These are phyloP conservation scores for Mortierella sp. DNA, from an alignment of 371 early-diverging fungal genomes.

Conservation along the genomic window DNA sequence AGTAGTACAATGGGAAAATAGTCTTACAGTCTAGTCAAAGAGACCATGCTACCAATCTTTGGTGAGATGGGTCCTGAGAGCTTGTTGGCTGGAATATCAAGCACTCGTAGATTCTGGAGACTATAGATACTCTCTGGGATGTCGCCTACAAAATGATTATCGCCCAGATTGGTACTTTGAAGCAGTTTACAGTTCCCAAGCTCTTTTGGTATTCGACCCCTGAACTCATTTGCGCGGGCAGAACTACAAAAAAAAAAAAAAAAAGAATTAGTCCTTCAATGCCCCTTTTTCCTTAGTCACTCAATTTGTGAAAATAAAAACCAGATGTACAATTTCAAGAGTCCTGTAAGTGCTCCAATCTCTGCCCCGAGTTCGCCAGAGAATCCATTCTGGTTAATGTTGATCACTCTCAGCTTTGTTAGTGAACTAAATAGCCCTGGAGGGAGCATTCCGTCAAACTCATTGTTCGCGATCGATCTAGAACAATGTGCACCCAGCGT, in stretches of 20 bases:
- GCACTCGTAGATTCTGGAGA: conserved; percentile 29
- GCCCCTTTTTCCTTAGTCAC: background rate
- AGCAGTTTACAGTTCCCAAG: conserved; percentile 34
- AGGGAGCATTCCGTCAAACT: conserved; percentile 40
- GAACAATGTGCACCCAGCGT: no score
- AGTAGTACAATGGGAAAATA: background rate
- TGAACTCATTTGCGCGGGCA: conserved; percentile 45
- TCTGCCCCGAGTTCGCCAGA: conserved; percentile 32
- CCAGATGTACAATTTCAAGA: conserved; percentile 28
- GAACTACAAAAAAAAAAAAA: conserved; percentile 11
- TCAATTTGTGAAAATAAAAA: no score
- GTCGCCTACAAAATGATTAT: conserved; percentile 37
- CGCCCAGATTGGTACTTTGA: conserved; percentile 17
- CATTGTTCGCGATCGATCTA: conserved; percentile 46
- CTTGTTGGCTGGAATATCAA: conserved; percentile 37
- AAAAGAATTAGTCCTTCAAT: background rate
- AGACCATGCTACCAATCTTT: conserved; percentile 25
- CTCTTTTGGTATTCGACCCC: conserved; percentile 25
- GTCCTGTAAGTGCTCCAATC: conserved; percentile 20
- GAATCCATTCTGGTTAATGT: conserved; percentile 44
- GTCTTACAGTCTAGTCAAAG: conserved; percentile 12
- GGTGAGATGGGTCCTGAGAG: conserved; percentile 14
- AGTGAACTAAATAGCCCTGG: conserved; percentile 26
- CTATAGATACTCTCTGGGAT: conserved; percentile 30
- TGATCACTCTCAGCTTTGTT: conserved; percentile 30